Percentiles rank a stretch among this genome's conserved stretches.
Evolutionary conservation across 2,329 filamentous ascomycete species (phyloP).

Genomic region (Epicoccum sorghinum): DNA sequence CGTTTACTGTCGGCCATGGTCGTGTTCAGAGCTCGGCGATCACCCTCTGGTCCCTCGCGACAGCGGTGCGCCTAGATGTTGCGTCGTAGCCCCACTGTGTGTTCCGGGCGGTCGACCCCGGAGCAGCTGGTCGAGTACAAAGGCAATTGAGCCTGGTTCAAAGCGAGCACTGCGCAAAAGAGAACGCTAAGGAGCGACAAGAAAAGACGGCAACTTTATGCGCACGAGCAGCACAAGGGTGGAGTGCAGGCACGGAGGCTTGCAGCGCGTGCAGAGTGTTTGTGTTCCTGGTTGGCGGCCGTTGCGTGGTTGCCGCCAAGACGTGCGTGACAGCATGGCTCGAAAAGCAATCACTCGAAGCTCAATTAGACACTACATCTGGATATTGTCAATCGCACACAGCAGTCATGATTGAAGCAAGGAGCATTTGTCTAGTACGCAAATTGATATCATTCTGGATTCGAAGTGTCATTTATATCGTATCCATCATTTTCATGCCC

Average conservation of each 20-base stretch:
- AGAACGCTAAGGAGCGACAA: constrained; percentile 50
- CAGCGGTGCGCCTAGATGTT: constrained; percentile 12
- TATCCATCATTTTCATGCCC: constrained; percentile 33
- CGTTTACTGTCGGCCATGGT: constrained; percentile 65
- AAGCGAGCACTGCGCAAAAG: constrained; percentile 45
- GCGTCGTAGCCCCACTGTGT: constrained; percentile 13
- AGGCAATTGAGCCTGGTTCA: neutral
- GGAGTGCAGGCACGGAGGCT: constrained; percentile 17
- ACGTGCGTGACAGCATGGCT: neutral
- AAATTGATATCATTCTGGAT: constrained; percentile 34
- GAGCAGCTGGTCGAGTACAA: constrained; percentile 11
- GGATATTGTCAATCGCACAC: no score
- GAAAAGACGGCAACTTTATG: constrained; percentile 36
- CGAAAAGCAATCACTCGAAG: neutral
- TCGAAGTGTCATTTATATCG: constrained; percentile 24
- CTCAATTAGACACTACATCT: no score
- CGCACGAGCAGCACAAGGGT: constrained; percentile 28
- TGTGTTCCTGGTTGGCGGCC: constrained; percentile 12
- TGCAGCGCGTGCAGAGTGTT: constrained; percentile 30
- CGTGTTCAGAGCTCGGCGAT: constrained; percentile 3
- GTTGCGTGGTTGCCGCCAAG: constrained; percentile 11
- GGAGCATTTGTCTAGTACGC: constrained; percentile 2
- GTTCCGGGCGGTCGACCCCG: constrained; percentile 9
- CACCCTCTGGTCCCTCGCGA: constrained; percentile 5
- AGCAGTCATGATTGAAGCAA: neutral